Evolutionary conservation across 495 filamentous ascomycete species (phyloP).

Genomic region (Tuber melanosporum): DNA sequence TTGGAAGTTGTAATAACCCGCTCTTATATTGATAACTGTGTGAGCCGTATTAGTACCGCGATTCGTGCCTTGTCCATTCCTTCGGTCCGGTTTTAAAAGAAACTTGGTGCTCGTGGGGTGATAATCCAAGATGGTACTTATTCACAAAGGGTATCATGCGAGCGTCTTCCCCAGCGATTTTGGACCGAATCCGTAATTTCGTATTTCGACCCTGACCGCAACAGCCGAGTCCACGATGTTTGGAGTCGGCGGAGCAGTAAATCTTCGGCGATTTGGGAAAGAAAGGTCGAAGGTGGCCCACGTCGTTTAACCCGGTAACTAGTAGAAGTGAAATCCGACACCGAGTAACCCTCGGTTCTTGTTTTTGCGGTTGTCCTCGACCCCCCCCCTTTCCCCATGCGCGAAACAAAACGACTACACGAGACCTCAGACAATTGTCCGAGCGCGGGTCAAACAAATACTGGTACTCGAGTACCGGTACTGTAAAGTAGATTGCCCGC

Average conservation of each 20-base stretch:
- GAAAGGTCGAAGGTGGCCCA: background rate
- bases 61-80: background rate
- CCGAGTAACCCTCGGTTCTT: background rate
- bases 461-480: no score
- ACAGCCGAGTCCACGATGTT: background rate
- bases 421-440: conserved; percentile 1
- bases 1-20: background rate
- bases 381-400: background rate
- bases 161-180: background rate
- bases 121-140: background rate
- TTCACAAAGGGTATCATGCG: background rate
- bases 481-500: background rate
- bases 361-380: background rate
- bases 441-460: background rate
- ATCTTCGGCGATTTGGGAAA: background rate
- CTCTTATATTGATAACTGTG: conserved; percentile 1
- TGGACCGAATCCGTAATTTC: background rate
- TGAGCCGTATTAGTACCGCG: background rate
- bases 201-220: background rate
- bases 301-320: background rate
- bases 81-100: background rate
- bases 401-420: background rate
- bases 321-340: background rate
- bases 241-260: background rate
- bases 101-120: conserved; percentile 1